These are phyloP conservation scores for Stachybotrys chlorohalonatus DNA, from an alignment of 2,329 filamentous ascomycete genomes.

Conservation along the genomic window DNA sequence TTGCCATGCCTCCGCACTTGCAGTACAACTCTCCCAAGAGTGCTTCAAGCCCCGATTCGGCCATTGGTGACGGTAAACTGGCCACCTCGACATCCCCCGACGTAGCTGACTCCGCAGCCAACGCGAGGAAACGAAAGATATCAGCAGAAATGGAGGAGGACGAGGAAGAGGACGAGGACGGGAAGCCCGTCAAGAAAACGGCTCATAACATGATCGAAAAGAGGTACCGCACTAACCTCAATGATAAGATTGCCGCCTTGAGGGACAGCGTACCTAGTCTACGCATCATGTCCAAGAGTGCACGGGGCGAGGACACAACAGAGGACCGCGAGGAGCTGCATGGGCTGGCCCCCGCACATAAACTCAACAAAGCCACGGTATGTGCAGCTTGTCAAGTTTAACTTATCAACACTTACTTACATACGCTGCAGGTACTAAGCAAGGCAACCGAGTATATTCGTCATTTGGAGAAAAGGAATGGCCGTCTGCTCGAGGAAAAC, in stretches of 20 bases:
- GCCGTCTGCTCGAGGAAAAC: slow-evolving; percentile 74
- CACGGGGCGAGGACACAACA: slow-evolving; percentile 56
- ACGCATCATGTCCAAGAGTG: slow-evolving; percentile 70
- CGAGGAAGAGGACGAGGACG: slow-evolving; percentile 48
- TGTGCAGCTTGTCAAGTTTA: slow-evolving; percentile 4
- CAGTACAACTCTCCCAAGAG: slow-evolving; percentile 52
- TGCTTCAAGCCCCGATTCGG: slow-evolving; percentile 49
- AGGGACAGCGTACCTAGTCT: slow-evolving; percentile 88
- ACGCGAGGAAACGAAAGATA: slow-evolving; percentile 60
- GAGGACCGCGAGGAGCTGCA: slow-evolving; percentile 68
- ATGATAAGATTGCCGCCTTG: slow-evolving; percentile 91
- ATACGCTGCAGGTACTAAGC: slow-evolving; percentile 55
- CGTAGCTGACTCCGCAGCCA: slow-evolving; percentile 30
- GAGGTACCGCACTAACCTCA: slow-evolving; percentile 89
- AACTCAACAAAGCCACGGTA: slow-evolving; percentile 94
- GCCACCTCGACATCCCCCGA: slow-evolving; percentile 53
- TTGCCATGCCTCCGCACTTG: slow-evolving; percentile 55
- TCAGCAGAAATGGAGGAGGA: slow-evolving; percentile 42
- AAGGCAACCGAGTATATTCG: slow-evolving; percentile 96
- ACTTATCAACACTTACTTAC: not conserved
- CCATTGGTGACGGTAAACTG: slow-evolving; percentile 35
- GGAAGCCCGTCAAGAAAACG: slow-evolving; percentile 68
- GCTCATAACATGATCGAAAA: slow-evolving; percentile 99
- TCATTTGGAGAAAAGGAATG: slow-evolving; percentile 86
- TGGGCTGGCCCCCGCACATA: slow-evolving; percentile 78